Conservation (phyloP, 75 land plant species). For the Selaginella tamariscina region DNA sequence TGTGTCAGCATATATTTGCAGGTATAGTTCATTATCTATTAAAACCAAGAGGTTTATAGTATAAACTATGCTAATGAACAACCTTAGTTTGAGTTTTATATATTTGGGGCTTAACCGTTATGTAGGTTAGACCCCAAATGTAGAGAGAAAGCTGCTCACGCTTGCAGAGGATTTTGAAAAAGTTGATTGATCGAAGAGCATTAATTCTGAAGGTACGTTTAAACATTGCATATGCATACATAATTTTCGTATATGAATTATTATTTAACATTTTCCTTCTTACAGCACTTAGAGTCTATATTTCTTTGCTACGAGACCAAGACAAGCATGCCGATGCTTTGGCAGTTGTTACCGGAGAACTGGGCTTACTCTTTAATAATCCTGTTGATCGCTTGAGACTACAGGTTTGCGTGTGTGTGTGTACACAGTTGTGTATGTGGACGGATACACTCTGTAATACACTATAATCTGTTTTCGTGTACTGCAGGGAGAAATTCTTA, state of each 20-base stretch:
- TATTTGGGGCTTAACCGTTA: too few relatives aligned
- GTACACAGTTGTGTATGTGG: too few relatives aligned
- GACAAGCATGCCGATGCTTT: constrained; percentile 56
- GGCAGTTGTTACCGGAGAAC: constrained; percentile 48
- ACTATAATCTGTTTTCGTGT: neutral
- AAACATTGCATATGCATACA: too few relatives aligned
- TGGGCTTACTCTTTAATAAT: constrained; percentile 54
- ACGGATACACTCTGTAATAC: too few relatives aligned
- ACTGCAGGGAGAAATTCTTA: constrained; percentile 93
- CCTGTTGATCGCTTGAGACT: constrained; percentile 57
- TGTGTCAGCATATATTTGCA: constrained; percentile 90
- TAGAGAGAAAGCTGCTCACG: constrained; percentile 38
- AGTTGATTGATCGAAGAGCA: constrained; percentile 24
- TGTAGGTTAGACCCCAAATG: constrained; percentile 50
- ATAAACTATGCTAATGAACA: too few relatives aligned
- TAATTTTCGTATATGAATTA: neutral
- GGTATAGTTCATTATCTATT: too few relatives aligned
- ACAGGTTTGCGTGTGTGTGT: constrained; percentile 30
- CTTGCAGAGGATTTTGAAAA: constrained; percentile 92
- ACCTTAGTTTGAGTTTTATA: too few relatives aligned
- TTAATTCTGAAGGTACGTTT: too few relatives aligned
- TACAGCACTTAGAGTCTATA: constrained; percentile 62
- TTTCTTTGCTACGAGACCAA: constrained; percentile 63
- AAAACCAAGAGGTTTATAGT: too few relatives aligned
- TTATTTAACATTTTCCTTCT: neutral